Base-by-base conservation (phyloP, 331 rosid genomes). In the Pyrus hybrid region DNA sequence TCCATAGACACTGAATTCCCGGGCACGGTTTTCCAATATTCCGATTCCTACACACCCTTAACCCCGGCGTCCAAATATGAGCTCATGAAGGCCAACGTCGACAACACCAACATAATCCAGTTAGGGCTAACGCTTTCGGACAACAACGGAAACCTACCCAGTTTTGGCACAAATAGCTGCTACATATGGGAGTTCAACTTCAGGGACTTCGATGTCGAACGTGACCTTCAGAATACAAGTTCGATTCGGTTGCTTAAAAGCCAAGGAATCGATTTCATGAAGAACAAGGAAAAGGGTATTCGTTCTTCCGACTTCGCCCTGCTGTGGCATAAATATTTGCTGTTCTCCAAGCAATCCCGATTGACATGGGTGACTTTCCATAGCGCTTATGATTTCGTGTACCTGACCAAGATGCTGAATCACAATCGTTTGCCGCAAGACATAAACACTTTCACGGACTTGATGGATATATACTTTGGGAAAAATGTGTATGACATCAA, bases 121-220 rank as follows among this genome's bases (percentile, higher is more conserved):
- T 9, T 77, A 10, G 80, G 76, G 4, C 70, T 69, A 26, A 69
- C 76, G 13, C 75, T 77, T 6, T 70, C 70, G 8, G 80, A 68
- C 45, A 3, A 2, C 14, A 0, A 10, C 2, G 80, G 80, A 16
- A 17, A 67, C 35, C 4, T 71, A 4, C 76, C 66, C 20, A 4
- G 7, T 30, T 33, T 71, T 4, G 75, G 75, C 7, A 70, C 47
- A 5, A 13, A 29, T 6, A 21, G 20, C 72, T 16, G 35, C 9
- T 54, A 13, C 80, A 61, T 70, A 14, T 69, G 80, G 80, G 75
- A 77, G 49, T 77, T 77, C 75, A 77, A 77, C 43, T 69, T 77
- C 62, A 14, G 61, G 28, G 80, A 77, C 23, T 77, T 77, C 21
- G 80, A 77, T 20, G 18, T 76, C 17, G 35, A 41, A 6, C 61